Evolutionary conservation across 257 asterid genomes (phyloP), one percentile per base, ranked within the genome.

Genomic region (Solanum ahanhuiri): DNA sequence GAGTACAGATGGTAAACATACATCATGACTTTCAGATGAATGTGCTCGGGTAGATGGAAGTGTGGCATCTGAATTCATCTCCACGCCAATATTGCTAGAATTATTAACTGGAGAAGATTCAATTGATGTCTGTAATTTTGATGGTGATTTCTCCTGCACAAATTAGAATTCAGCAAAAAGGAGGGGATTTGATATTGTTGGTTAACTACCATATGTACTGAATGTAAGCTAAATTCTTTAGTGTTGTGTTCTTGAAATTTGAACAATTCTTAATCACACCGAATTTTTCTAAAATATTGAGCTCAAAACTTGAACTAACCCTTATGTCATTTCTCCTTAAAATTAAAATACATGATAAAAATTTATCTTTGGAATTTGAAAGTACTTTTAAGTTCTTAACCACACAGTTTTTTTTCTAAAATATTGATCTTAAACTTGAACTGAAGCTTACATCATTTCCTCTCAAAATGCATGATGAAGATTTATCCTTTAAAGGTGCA

Each of bases 371-470:
- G 30, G 3, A 72, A 43, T 51, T 70, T 48, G 43, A 33, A 71
- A 71, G 25, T 18, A 8, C 28, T 33, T 71, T 71, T 33, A 77
- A 48, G 64, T 37, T 66, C 58, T 70, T 39, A 33, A 39, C 58
- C 30, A 41, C 23, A 0, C 17, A 18, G n/a, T 0, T 18, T 48
- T 23, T 23, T 25, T 83, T 84, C 69, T 85, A 22, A 28, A 43
- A 87, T 28, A 72, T 85, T 85, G 82, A 90, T 77, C 79, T 85
- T 77, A 67, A 7, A 63, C 71, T 33, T 66, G 85, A 35, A 73
- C 64, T 71, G 87, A 73, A 86, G 89, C 94, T 91, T 91, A 95
- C 98, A 37, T 88, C 83, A 86, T 89, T 90, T 90, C 87, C 88
- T 87, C 91, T 88, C 76, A 90, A 86, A 87, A 39, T 87, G 79